Percentiles rank a stretch among this genome's conserved stretches.
Conservation (phyloP, 2,329 filamentous ascomycete species). For the Colletotrichum salicis region DNA sequence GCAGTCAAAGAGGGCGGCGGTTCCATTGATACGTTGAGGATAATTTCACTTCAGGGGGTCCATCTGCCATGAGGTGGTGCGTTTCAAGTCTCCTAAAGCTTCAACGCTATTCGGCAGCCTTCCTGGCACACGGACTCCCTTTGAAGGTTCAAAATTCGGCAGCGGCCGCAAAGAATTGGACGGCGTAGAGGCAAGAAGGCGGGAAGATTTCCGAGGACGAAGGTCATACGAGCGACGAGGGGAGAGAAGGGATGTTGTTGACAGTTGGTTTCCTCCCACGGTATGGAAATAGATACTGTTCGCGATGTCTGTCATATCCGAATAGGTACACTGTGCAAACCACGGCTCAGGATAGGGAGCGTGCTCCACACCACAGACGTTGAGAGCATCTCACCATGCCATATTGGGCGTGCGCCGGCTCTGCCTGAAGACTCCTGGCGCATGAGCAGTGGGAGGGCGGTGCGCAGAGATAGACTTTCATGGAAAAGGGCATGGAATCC, state of each 20-base stretch:
- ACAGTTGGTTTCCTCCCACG: background rate
- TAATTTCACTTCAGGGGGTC: slow-evolving; percentile 30
- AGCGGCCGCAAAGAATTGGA: slow-evolving; percentile 24
- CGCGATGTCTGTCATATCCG: background rate
- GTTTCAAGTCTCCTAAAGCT: slow-evolving; percentile 34
- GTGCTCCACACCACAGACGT: slow-evolving; percentile 28
- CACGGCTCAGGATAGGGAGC: slow-evolving; percentile 8
- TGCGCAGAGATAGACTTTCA: slow-evolving; percentile 22
- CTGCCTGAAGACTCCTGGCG: slow-evolving; percentile 14
- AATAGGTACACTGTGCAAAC: background rate
- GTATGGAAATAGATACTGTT: background rate
- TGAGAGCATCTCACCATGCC: slow-evolving; percentile 17
- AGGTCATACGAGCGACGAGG: background rate
- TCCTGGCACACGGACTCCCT: slow-evolving; percentile 23
- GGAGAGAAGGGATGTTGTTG: background rate
- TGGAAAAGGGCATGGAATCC: slow-evolving; percentile 25
- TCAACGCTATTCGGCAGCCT: slow-evolving; percentile 23
- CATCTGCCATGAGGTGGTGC: slow-evolving; percentile 34
- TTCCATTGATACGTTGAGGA: slow-evolving; percentile 13
- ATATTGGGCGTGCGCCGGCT: slow-evolving; percentile 7
- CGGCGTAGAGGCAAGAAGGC: background rate
- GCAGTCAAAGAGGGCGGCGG: slow-evolving; percentile 22
- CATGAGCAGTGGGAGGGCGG: background rate
- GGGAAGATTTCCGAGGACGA: slow-evolving; percentile 4
- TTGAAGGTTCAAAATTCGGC: slow-evolving; percentile 1